A percentile compares a stretch with the other conserved stretches of the same genome.
Conservation (phyloP, 1,284 basidiomycete genomes). For the Moesziomyces aphidis region DNA sequence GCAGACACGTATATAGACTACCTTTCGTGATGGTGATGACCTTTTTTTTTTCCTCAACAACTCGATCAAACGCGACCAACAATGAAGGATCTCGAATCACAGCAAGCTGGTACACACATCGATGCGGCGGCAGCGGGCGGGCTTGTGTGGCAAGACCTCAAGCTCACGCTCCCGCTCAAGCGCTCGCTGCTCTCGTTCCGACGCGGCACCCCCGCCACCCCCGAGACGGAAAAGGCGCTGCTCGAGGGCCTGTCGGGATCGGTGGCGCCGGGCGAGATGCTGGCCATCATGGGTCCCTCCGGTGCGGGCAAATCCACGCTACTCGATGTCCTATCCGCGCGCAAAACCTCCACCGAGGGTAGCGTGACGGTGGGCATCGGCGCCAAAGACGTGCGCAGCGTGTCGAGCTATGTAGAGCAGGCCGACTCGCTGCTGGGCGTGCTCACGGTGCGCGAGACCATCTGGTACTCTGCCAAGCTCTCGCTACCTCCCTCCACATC, state of each 20-base stretch:
- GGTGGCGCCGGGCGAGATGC: conserved; percentile 24
- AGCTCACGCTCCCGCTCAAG: conserved; percentile 3
- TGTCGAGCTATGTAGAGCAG: conserved; percentile 69
- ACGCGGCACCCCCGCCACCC: neutral
- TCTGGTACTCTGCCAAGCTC: conserved; percentile 66
- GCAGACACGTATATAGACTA: neutral
- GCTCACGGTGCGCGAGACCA: conserved; percentile 68
- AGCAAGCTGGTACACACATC: neutral
- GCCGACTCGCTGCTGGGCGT: conserved; percentile 69
- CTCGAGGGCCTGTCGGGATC: conserved; percentile 16
- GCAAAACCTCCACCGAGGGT: conserved; percentile 39
- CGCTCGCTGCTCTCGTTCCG: neutral
- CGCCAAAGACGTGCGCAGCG: conserved; percentile 12
- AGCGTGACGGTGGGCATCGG: conserved; percentile 5
- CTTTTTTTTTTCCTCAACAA: neutral
- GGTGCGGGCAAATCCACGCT: conserved; percentile 69
- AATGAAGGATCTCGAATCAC: conserved; percentile 15
- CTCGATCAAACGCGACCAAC: neutral
- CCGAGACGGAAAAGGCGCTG: neutral
- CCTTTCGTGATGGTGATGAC: neutral
- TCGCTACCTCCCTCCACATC: conserved; percentile 24
- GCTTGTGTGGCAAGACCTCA: conserved; percentile 21
- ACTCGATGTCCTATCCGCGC: conserved; percentile 67
- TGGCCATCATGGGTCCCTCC: conserved; percentile 66
- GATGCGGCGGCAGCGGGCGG: neutral